Evolutionary conservation across 371 early-diverging fungal species (phyloP), one percentile per base, ranked within the genome.

Genomic region (Haplosporangium sp.): DNA sequence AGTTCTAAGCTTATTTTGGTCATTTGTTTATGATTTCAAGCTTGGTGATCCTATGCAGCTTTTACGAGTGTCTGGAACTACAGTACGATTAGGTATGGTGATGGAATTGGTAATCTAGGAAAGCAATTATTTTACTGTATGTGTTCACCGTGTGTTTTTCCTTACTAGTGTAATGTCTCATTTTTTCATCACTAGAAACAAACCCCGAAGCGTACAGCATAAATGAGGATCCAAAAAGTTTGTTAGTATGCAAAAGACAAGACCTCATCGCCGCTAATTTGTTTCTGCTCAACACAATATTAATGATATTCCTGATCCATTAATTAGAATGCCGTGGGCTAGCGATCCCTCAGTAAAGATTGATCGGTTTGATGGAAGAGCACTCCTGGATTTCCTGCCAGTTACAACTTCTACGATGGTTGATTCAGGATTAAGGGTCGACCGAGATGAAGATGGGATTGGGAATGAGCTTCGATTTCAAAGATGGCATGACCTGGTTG

Each of bases 21-120:
- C 47, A 13, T 13, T 13, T 38, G 8, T 39, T 27, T 11, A 35
- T 6, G 15, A 35, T 27, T 19, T 19, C 4, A 50, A 90, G 90
- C 68, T 88, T 13, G 90, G 90, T 9, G 90, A 90, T 77, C 89
- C 89, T 37, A 84, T 75, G 47, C 90, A 90, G 63, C 73, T 90
- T 4, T 64, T 90, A 34, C 83, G 90, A 57, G 86, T 90, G 17
- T 86, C 87, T 38, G 90, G 90, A 35, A 84, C 86, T 37, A 76
- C 87, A 8, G 71, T 75, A 20, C 85, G 83, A 59, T 79, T 90
- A 35, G 79, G 79, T 79, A 78, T 11, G 45, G 19, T 7, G 11
- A 37, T 15, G 8, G 50, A 50, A 0, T 50, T 7, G 13, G 27
- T 10, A 13, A 2, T 11, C n/a, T 57, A 57, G 35, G 38, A 57